Evolutionary conservation across 352 stramenopile species (phyloP).

Genomic region (Pythium folliculosum): DNA sequence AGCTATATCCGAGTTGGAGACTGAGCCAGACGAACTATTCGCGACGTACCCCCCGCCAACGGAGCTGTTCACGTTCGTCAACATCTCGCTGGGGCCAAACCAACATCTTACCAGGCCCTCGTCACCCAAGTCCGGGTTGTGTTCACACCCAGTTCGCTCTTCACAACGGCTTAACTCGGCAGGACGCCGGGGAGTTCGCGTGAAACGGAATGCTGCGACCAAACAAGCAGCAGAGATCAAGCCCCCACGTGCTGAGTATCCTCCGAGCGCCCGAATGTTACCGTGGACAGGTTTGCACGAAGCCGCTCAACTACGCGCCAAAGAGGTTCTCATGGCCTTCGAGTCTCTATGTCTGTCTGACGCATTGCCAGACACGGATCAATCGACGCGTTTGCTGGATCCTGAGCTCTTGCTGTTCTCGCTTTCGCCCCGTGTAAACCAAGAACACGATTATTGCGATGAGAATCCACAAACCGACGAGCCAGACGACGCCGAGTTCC

Average conservation of each 20-base stretch:
- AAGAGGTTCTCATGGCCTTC: not conserved
- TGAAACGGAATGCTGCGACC: no score
- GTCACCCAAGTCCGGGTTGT: not conserved
- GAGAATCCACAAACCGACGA: not conserved
- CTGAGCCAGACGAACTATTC: not conserved
- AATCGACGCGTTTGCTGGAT: not conserved
- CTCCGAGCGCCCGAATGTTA: not conserved
- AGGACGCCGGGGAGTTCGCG: no score
- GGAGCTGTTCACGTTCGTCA: not conserved
- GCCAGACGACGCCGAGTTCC: not conserved
- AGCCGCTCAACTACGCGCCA: not conserved
- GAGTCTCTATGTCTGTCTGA: not conserved
- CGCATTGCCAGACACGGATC: not conserved
- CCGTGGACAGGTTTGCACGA: not conserved
- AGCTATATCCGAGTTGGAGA: no score
- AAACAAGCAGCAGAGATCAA: not conserved
- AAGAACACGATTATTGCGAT: no score
- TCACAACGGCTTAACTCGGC: no score
- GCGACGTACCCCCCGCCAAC: not conserved
- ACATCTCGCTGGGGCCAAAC: not conserved
- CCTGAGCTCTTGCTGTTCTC: not conserved
- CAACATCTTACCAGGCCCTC: not conserved
- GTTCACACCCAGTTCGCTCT: no score
- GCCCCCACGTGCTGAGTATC: not conserved
- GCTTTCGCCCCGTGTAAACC: not conserved